Base-by-base conservation (phyloP, 78 protist species). In the Bodo saltans region DNA sequence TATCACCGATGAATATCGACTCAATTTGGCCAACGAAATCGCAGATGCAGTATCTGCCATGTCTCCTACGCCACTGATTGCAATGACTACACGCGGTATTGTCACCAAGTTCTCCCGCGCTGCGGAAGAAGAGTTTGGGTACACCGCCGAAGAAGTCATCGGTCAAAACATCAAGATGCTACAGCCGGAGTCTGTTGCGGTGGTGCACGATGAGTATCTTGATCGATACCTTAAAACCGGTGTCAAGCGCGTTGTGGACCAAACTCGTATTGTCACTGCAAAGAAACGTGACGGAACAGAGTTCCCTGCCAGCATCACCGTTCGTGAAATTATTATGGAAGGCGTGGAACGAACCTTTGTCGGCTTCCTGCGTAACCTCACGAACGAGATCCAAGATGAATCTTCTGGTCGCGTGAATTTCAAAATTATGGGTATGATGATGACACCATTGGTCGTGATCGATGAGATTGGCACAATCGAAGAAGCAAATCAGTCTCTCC, bases 91-190 rank as follows among this genome's bases (percentile, higher is more conserved):
- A 28, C 25, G 3, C 4, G 85, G 76, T 2, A 47, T 25, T 42
- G 68, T 81, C 73, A 25, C 8, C 35, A 35, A 35, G 40, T 81
- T 81, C 12, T 71, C 73, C 17, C 11, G 29, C n/a, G 68, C 85
- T 28, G 85, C 85, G 39, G 27, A 3, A 2, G 11, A 53, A 60
- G 42, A 32, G 68, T 82, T 82, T 32, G 78, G 85, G 39, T 69
- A 40, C 42, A 17, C 78, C 35, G 71, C 3, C 74, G 60, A 35
- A 34, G 78, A 82, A 17, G 74, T 82, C 30, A 30, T 37, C 4
- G 85, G 85, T 30, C 8, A 72, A 39, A 70, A 82, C 47, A 35
- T 82, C 40, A 72, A 70, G 71, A 47, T 82, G 8, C 74, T 82
- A 17, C 23, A 69, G 79, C 74, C 74, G 42, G 79, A 69, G 52